Conservation (phyloP, 345 rosid genomes). For the Syzygium aromaticum region DNA sequence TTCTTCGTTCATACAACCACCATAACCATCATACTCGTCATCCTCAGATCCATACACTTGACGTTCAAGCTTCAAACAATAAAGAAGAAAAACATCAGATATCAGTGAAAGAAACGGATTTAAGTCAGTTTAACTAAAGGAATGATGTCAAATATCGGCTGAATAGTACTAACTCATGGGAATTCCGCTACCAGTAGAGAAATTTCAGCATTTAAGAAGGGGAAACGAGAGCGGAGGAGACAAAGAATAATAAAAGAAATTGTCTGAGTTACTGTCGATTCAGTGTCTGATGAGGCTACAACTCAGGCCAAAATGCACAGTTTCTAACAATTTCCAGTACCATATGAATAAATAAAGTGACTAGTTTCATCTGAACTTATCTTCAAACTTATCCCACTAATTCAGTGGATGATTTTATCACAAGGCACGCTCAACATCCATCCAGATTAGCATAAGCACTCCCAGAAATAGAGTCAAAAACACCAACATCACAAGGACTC, state of each 20-base stretch:
- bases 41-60: conserved; percentile 70
- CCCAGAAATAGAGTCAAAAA: neutral
- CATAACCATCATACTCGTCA: conserved; percentile 7
- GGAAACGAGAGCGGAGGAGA: neutral
- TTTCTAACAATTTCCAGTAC: neutral
- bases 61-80: conserved; percentile 38
- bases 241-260: neutral
- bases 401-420: neutral
- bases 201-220: neutral
- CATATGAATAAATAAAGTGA: neutral
- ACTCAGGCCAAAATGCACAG: neutral
- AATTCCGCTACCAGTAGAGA: neutral
- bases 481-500: neutral
- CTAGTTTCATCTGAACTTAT: neutral
- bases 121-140: neutral
- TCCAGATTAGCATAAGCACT: neutral
- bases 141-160: neutral
- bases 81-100: neutral
- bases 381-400: neutral
- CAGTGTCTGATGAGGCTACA: neutral
- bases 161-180: neutral
- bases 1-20: conserved; percentile 30
- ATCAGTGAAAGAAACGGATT: neutral
- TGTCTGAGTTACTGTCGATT: neutral
- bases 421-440: neutral